Percentiles rank a stretch among this genome's conserved stretches.
These are phyloP conservation scores for Musa itinerans DNA, from an alignment of 176 grass and related monocot genomes.

Conservation along the genomic window DNA sequence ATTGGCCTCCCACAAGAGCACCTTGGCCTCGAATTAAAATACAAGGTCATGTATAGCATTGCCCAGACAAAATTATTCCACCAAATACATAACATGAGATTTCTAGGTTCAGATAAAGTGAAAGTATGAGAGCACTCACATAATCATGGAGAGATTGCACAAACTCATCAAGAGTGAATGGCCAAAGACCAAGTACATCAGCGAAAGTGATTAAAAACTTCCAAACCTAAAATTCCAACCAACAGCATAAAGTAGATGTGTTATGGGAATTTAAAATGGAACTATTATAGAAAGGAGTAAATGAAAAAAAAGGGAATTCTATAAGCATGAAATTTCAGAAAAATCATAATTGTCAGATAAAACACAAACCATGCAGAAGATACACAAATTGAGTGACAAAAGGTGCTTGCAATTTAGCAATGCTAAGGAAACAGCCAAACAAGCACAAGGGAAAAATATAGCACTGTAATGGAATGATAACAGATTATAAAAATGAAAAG, in stretches of 20 bases:
- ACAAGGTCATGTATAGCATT: neutral
- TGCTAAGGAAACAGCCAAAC: too few species aligned
- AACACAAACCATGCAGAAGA: neutral
- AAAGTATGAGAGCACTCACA: slow-evolving; percentile 46
- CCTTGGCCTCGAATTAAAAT: neutral
- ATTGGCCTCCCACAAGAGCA: neutral
- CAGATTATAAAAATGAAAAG: too few species aligned
- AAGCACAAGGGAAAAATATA: too few species aligned
- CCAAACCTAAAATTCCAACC: slow-evolving; percentile 65
- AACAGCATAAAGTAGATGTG: neutral
- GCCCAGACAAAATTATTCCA: neutral
- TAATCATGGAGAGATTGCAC: slow-evolving; percentile 98
- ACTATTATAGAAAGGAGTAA: slow-evolving; percentile 3
- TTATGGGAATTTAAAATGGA: neutral
- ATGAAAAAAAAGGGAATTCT: neutral
- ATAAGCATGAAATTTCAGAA: neutral
- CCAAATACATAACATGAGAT: neutral
- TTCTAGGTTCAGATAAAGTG: neutral
- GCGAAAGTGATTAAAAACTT: slow-evolving; percentile 93
- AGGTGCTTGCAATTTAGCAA: slow-evolving; percentile 5
- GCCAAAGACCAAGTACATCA: slow-evolving; percentile 78
- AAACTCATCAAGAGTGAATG: slow-evolving; percentile 92
- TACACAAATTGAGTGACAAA: neutral
- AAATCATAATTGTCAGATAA: neutral
- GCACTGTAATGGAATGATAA: slow-evolving; percentile 5